Evolutionary conservation across 2,329 filamentous ascomycete genomes (phyloP).

Genomic region (Hymenoscyphus albidus): DNA sequence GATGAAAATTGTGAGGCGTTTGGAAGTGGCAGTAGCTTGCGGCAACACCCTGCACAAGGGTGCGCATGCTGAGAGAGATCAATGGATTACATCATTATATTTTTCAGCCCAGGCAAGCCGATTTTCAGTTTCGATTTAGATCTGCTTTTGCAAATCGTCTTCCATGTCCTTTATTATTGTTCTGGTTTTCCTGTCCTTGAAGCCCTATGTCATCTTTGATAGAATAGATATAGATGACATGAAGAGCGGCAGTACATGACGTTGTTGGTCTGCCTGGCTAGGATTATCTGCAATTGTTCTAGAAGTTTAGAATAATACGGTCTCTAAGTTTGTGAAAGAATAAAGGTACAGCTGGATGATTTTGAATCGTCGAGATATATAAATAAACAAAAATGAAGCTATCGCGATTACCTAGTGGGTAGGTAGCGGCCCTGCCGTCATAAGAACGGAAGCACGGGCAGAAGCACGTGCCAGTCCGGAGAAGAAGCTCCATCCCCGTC

Average conservation of each 20-base stretch:
- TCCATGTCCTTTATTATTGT: neutral
- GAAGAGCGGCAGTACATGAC: too few species aligned
- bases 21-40: neutral
- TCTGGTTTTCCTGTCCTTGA: neutral
- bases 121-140: neutral
- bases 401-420: too few species aligned
- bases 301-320: too few species aligned
- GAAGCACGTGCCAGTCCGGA: neutral
- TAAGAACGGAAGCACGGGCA: too few species aligned
- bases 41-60: neutral
- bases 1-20: neutral
- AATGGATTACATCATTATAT: constrained; percentile 3
- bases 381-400: too few species aligned
- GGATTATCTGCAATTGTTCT: too few species aligned
- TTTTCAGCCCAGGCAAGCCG: neutral
- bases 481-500: constrained; percentile 1
- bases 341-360: too few species aligned
- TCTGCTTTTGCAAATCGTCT: neutral
- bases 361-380: too few species aligned
- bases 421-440: too few species aligned
- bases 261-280: too few species aligned
- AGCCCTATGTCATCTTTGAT: neutral
- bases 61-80: neutral
- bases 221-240: neutral
- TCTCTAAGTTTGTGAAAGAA: too few species aligned